Evolutionary conservation across 768 basidiomycete species (phyloP), one percentile per base, ranked within the genome.

Genomic region (Butyriboletus loyo): DNA sequence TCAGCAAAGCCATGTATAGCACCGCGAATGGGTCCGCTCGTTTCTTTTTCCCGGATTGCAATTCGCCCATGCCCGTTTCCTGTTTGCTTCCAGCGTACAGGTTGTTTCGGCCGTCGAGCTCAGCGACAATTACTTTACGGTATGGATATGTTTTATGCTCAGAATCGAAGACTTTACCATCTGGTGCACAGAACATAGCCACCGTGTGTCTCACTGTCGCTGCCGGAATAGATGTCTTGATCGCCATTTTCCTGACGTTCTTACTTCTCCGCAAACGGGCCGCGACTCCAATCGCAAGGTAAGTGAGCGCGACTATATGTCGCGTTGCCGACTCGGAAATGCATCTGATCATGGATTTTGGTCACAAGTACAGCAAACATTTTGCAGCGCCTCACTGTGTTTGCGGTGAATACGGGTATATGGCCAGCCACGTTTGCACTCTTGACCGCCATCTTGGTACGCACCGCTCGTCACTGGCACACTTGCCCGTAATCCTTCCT

Each of bases 401-500:
- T 58, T 25, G 42, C 52, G 1, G 42, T 52, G 8, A 46, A 49
- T 19, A 47, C 52, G 5, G 73, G 79, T 1, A 74, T 81, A 11
- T 78, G 77, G 14, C 73, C 81, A 15, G 82, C 84, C 54, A 77
- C 77, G 0, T 65, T 61, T 5, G 68, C 75, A 6, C 80, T 83
- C 64, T 75, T 77, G 4, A 67, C 42, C 2, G 0, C 44, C 8
- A 80, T 52, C 77, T 78, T 13, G 76, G 85, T 57, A 55, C 38
- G 34, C 83, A 81, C 10, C 15, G 31, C 22, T 24, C 17, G 9
- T 45, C 44, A 10, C 7, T 8, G 8, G 3, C 11, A 42, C 27
- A 6, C n/a, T 25, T 10, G 24, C n/a, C 4, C n/a, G 14, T 30
- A 8, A 32, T 11, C 11, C 9, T 13, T 17, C 9, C 30, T 32